Evolutionary conservation across 352 stramenopile genomes (phyloP).

Genomic region (Globisporangium polare): DNA sequence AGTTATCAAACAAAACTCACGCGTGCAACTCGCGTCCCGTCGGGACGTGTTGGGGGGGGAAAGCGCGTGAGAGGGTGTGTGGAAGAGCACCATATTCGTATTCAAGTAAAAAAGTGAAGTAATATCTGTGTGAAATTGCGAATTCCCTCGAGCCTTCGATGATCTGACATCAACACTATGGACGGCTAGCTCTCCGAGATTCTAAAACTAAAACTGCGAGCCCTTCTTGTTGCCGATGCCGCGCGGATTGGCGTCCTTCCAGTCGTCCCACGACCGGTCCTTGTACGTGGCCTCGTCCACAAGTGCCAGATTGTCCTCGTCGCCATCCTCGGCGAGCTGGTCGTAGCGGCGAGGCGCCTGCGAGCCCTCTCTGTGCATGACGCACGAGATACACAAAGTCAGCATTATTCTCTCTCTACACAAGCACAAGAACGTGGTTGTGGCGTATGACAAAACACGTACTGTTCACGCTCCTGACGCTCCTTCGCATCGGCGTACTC

Average conservation of each 20-base stretch:
- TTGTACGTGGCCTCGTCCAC: constrained; percentile 92
- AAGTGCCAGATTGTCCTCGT: constrained; percentile 92
- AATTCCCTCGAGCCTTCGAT: no score
- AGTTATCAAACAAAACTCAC: no score
- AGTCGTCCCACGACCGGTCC: constrained; percentile 96
- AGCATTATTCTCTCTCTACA: not conserved
- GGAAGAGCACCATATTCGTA: no score
- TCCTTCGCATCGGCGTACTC: constrained; percentile 88
- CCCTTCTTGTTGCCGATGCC: constrained; percentile 97
- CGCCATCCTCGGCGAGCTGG: constrained; percentile 91
- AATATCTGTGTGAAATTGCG: no score
- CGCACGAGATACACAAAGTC: constrained; percentile 8
- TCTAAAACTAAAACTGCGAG: constrained; percentile 83
- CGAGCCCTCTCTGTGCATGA: constrained; percentile 40
- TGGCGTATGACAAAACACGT: constrained; percentile 11
- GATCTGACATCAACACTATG: not conserved
- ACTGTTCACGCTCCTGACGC: constrained; percentile 78
- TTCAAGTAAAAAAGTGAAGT: no score
- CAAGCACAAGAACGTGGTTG: not conserved
- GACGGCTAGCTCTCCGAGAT: not conserved
- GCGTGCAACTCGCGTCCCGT: no score
- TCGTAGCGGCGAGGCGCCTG: constrained; percentile 86
- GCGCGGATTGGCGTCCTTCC: constrained; percentile 94
- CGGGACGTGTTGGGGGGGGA: no score
- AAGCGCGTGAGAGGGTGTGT: no score